phyloP scores from a whole-genome alignment of 1,284 basidiomycete species.

The Cystobasidiaceae sp. region DNA sequence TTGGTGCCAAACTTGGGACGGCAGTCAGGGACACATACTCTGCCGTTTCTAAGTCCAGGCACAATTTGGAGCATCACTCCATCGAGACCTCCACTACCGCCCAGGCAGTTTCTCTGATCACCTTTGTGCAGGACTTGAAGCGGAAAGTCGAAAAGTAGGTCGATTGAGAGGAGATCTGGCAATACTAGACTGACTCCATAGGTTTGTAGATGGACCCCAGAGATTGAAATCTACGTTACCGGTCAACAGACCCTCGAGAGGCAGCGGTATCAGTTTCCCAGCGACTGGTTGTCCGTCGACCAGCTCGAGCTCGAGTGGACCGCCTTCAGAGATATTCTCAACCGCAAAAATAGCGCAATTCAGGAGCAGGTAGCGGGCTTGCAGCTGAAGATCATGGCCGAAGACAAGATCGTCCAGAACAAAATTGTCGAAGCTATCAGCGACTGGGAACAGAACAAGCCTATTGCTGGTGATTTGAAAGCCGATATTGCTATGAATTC shows the following conservation, averaged over 20 bases:
- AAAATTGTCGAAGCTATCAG: conserved; percentile 80
- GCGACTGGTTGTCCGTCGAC: conserved; percentile 97
- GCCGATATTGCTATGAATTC: conserved; percentile 93
- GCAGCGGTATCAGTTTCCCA: conserved; percentile 91
- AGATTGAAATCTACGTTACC: conserved; percentile 86
- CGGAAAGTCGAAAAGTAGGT: conserved; percentile 73
- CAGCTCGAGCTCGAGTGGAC: conserved; percentile 97
- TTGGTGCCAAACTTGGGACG: conserved; percentile 83
- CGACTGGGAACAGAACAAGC: conserved; percentile 94
- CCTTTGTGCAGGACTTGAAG: conserved; percentile 97
- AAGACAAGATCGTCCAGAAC: conserved; percentile 95
- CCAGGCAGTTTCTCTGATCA: conserved; percentile 96
- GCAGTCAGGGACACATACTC: conserved; percentile 97
- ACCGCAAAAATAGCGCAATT: conserved; percentile 95
- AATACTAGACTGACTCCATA: neutral
- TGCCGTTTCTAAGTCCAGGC: conserved; percentile 81
- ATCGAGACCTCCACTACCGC: conserved; percentile 71
- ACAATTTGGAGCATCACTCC: conserved; percentile 86
- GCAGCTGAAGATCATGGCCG: conserved; percentile 97
- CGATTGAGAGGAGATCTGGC: neutral
- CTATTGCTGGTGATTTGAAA: conserved; percentile 91
- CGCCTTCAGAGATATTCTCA: conserved; percentile 95
- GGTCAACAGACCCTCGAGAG: conserved; percentile 96
- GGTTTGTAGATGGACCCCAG: conserved; percentile 67
- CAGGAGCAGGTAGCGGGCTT: conserved; percentile 97